A percentile compares a stretch with the other conserved stretches of the same genome.
Conservation (phyloP, 176 grass and related monocot species). For the Zea mays region DNA sequence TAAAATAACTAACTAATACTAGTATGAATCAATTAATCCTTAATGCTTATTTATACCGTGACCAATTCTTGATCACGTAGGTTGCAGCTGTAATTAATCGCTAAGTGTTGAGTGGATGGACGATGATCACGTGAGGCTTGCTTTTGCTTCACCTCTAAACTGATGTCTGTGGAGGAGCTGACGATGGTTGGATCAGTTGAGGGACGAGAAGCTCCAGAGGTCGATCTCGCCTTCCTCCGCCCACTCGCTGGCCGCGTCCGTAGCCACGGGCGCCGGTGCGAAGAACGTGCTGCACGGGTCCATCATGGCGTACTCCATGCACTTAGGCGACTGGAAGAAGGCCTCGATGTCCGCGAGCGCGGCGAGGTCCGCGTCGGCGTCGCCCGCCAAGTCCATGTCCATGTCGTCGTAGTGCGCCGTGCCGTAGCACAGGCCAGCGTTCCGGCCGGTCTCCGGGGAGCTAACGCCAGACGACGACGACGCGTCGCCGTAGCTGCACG, state of each 20-base stretch:
- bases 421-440: not conserved
- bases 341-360: slow-evolving; percentile 72
- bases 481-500: slow-evolving; percentile 25
- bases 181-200: slow-evolving; percentile 36
- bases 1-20: slow-evolving; percentile 19
- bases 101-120: slow-evolving; percentile 35
- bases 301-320: slow-evolving; percentile 76
- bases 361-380: slow-evolving; percentile 46
- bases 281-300: slow-evolving; percentile 68
- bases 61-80: slow-evolving; percentile 41
- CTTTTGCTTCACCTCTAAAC: not conserved
- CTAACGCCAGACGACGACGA: slow-evolving; percentile 24
- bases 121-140: slow-evolving; percentile 12
- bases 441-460: slow-evolving; percentile 47
- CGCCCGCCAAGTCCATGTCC: not conserved
- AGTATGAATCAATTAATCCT: slow-evolving; percentile 49
- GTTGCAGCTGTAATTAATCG: slow-evolving; percentile 24
- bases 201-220: slow-evolving; percentile 84
- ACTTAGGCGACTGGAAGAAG: slow-evolving; percentile 93
- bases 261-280: slow-evolving; percentile 42
- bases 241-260: slow-evolving; percentile 48
- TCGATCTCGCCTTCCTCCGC: slow-evolving; percentile 81
- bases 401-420: slow-evolving; percentile 20
- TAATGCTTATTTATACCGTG: slow-evolving; percentile 38
- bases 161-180: slow-evolving; percentile 23